Base-by-base conservation (phyloP, 257 asterid genomes). In the Solanum habrochaites region DNA sequence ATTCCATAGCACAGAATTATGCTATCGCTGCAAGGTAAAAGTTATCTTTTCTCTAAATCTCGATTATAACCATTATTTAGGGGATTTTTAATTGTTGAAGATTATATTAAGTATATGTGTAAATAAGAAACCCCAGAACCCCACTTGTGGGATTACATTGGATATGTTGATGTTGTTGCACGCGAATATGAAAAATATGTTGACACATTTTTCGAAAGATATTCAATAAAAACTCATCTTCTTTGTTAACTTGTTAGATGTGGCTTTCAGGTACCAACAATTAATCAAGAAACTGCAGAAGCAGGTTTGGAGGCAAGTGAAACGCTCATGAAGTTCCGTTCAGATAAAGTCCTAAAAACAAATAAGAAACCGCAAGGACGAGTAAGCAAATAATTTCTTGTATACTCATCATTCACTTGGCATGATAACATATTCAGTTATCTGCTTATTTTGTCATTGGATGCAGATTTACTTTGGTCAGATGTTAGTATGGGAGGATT, bases 381-480 rank as follows among this genome's bases (percentile, higher is more conserved):
- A 91, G n/a, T 90, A 80, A 80, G 20, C 23, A 27, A 78, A 29
- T 29, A 47, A 49, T 67, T 80, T 80, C 20, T 80, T 18, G n/a
- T 43, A 60, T 29, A 62, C 70, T 49, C 18, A 29, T 29, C 85
- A 80, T 80, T 49, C 85, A 18, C 29, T 49, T 71, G 18, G 43
- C 45, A 15, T 13, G 45, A 85, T n/a, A 35, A 35, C 87, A 75
- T 39, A 67, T 66, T 70, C 25, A 23, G 52, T 39, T n/a, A 29
- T 13, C 31, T 39, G 74, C 80, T 18, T 4, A 56, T 20, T 49
- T 85, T 62, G 16, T 29, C 64, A 52, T 20, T 20, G 12, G n/a
- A 20, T 89, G 73, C 93, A 93, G 95, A 92, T 93, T 56, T 94
- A 93, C n/a, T 92, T 94, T 27, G 96, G 97, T 75, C 93, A 91